Evolutionary conservation across 2,329 filamentous ascomycete species (phyloP).

Genomic region (Phialemonium atrogriseum): DNA sequence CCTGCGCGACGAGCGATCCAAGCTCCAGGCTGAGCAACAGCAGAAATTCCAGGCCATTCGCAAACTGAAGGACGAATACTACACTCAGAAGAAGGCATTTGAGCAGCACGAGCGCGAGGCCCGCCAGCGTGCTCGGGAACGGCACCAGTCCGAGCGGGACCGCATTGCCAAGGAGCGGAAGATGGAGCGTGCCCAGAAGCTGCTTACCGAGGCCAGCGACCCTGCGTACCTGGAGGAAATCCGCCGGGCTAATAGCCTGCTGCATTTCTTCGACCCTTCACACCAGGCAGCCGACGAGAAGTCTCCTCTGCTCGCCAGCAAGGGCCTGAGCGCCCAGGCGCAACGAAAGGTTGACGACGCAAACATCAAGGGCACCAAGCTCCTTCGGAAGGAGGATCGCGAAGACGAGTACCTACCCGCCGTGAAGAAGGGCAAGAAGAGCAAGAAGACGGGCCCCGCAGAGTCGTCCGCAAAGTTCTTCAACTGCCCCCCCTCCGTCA

Average conservation of each 20-base stretch:
- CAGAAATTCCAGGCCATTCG: slow-evolving; percentile 75
- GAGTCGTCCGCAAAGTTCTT: slow-evolving; percentile 48
- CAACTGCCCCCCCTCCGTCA: slow-evolving; percentile 83
- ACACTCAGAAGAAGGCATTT: slow-evolving; percentile 71
- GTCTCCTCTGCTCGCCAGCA: slow-evolving; percentile 53
- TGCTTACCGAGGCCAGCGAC: slow-evolving; percentile 73
- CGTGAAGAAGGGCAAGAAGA: slow-evolving; percentile 83
- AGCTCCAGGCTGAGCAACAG: slow-evolving; percentile 77
- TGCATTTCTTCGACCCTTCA: slow-evolving; percentile 83
- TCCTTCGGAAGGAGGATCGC: slow-evolving; percentile 78
- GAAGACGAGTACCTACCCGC: slow-evolving; percentile 81
- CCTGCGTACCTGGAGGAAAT: slow-evolving; percentile 93
- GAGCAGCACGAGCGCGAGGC: slow-evolving; percentile 77
- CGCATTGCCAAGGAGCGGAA: slow-evolving; percentile 62
- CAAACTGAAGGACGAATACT: slow-evolving; percentile 86
- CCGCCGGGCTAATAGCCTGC: slow-evolving; percentile 74
- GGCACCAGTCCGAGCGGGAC: slow-evolving; percentile 72
- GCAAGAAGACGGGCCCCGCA: slow-evolving; percentile 57
- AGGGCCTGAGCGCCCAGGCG: slow-evolving; percentile 69
- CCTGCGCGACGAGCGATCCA: slow-evolving; percentile 78
- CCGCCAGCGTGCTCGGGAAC: slow-evolving; percentile 67
- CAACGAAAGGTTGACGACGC: slow-evolving; percentile 77
- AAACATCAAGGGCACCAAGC: slow-evolving; percentile 75
- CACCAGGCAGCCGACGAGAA: slow-evolving; percentile 56
- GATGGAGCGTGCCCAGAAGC: slow-evolving; percentile 66